Base-by-base conservation (phyloP, 257 asterid species). In the Gentiana macrophylla region DNA sequence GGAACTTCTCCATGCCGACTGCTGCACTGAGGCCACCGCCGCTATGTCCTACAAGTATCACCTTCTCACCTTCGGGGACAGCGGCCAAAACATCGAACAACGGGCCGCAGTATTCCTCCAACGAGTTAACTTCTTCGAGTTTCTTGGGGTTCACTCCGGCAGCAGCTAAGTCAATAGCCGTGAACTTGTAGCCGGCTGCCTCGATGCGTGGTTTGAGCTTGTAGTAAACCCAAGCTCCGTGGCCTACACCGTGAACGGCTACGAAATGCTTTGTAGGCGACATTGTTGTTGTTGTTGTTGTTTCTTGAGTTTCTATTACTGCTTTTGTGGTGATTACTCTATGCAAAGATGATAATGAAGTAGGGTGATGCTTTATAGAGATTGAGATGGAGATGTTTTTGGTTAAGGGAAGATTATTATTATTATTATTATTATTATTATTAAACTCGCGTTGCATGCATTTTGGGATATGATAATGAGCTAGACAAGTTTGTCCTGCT, bases 211-310 rank as follows among this genome's bases (percentile, higher is more conserved):
- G 90, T 76, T 82, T 82, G 6, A 82, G 80, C 77, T 82, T 82
- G 82, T 82, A 82, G 63, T 74, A 82, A 1, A 74, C 81, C 90
- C 90, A 79, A 7, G 84, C 59, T 6, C 90, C 90, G 15, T 82
- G 90, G 24, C 90, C 75, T n/a, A 70, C 90, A 12, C 90, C 90
- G 44, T 82, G 90, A 43, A 79, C 80, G 2, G 80, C 79, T 13
- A 82, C 80, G 57, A 82, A 76, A 53, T 79, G 90, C 75, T 75
- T 78, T 15, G 54, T 24, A 24, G 24, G 70, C 52, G 58, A 57
- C 13, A 62, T 51, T 36, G 49, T 52, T 15, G 53, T 67, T 4
- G 15, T 71, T 71, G 70, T 63, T 47, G 7, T 65, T 10, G 49
- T 13, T 3, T 12, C 37, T 11, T 7, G 48, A 3, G 1, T 36